Base-by-base conservation (phyloP, 176 grass and related monocot species). In the Musa beccarii region DNA sequence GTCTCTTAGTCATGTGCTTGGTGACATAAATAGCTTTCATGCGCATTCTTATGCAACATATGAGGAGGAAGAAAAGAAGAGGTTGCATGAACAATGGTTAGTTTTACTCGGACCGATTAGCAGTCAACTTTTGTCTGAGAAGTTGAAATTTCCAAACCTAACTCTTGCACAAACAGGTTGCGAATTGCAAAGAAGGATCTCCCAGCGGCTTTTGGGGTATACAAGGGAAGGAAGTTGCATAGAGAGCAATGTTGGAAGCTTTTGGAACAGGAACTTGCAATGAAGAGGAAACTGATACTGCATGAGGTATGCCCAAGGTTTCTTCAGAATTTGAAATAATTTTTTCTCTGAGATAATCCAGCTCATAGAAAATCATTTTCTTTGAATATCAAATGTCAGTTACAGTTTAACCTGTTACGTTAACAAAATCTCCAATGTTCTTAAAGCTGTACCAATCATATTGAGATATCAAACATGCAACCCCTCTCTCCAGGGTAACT, bases 51-150 rank as follows among this genome's bases (percentile, higher is more conserved):
- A 78, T 54, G 62, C 67, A 80, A 76, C 68, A 66, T 83, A 81
- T 83, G 43, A 86, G 59, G 84, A 81, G 54, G 84, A 78, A 80
- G 87, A 89, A 53, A 71, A 86, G 54, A 69, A 69, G 63, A 85
- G 77, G 77, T 21, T 81, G 52, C 81, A n/a, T 66, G 78, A 83
- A 29, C 78, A 81, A 69, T 89, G 87, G 87, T 86, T 22, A 75
- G 80, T 81, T 71, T 29, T 28, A 16, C 52, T 77, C 24, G 66
- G 12, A 66, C 66, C 68, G 75, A 12, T 67, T 57, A 16, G 51
- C 12, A 22, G 9, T 78, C 17, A 59, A 13, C 61, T 74, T 8
- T 54, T 29, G 25, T 52, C 11, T n/a, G 34, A 43, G 34, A 43
- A 69, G 69, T 52, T 78, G 80, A 68, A 86, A 19, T 11, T 29